These are phyloP conservation scores for Hymenochaete sp. DNA, from an alignment of 1,284 basidiomycete genomes.

Conservation along the genomic window DNA sequence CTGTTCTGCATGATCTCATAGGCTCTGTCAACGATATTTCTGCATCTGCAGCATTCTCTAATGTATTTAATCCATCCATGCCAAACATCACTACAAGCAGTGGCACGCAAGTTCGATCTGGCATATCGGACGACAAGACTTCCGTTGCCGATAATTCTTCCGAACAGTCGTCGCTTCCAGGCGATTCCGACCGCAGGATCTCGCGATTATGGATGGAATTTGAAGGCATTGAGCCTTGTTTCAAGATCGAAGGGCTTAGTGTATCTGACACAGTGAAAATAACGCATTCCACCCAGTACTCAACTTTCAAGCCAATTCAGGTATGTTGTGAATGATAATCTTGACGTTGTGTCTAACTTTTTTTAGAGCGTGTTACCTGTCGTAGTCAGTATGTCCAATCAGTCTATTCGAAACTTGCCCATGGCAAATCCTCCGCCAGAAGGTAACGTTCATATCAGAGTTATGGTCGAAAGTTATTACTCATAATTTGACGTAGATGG, in stretches of 20 bases:
- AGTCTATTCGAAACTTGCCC: slow-evolving; percentile 4
- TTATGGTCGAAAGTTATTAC: not conserved
- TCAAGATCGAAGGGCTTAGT: slow-evolving; percentile 44
- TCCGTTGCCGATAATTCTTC: slow-evolving; percentile 22
- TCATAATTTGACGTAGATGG: slow-evolving; percentile 45
- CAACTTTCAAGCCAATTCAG: slow-evolving; percentile 52
- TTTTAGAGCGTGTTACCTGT: slow-evolving; percentile 68
- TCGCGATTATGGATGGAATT: slow-evolving; percentile 77
- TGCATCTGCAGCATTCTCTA: slow-evolving; percentile 35
- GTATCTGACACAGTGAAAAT: slow-evolving; percentile 45
- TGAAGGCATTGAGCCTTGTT: slow-evolving; percentile 65
- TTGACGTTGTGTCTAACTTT: not conserved
- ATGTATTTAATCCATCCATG: slow-evolving; percentile 28
- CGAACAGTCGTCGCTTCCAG: slow-evolving; percentile 40
- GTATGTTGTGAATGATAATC: slow-evolving; percentile 25
- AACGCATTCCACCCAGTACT: slow-evolving; percentile 36
- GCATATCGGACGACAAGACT: slow-evolving; percentile 23
- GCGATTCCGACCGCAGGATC: slow-evolving; percentile 71
- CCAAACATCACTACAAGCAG: slow-evolving; percentile 26
- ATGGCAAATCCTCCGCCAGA: slow-evolving; percentile 4
- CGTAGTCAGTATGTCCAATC: slow-evolving; percentile 65
- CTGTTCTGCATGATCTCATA: slow-evolving; percentile 87
- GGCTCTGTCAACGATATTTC: slow-evolving; percentile 70
- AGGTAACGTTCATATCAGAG: not conserved
- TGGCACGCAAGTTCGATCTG: slow-evolving; percentile 21